Percentiles rank a stretch among this genome's conserved stretches.
phyloP scores from a whole-genome alignment of 768 basidiomycete genomes.

The Sarcomyxa edulis region DNA sequence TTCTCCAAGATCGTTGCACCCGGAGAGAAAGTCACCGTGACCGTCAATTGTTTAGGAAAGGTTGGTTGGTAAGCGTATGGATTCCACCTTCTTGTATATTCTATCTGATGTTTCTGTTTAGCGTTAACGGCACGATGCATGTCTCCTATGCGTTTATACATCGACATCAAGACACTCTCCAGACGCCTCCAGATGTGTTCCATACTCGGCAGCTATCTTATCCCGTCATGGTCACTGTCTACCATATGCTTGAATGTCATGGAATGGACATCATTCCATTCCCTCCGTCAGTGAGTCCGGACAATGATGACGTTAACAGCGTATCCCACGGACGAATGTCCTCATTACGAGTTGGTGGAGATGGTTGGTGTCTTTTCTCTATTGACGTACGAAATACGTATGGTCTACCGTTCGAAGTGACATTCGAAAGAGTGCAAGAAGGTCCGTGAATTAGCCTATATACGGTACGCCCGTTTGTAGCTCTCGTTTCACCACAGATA shows the following conservation, averaged over 20 bases:
- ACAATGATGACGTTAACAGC: conserved; percentile 15
- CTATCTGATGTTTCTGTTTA: conserved; percentile 24
- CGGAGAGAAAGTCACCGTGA: conserved; percentile 64
- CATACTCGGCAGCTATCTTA: conserved; percentile 85
- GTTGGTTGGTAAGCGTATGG: conserved; percentile 71
- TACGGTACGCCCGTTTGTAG: conserved; percentile 5
- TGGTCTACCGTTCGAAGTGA: conserved; percentile 86
- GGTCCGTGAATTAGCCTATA: conserved; percentile 31
- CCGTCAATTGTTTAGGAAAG: conserved; percentile 81
- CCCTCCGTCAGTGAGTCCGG: conserved; percentile 26
- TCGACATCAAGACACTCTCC: conserved; percentile 28
- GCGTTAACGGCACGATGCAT: conserved; percentile 73
- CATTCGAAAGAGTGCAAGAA: conserved; percentile 61
- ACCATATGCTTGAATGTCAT: conserved; percentile 88
- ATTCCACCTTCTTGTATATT: neutral
- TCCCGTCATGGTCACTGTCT: conserved; percentile 90
- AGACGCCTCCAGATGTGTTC: conserved; percentile 48
- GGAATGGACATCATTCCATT: conserved; percentile 79
- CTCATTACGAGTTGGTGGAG: conserved; percentile 38
- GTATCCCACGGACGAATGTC: conserved; percentile 16
- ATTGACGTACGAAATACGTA: conserved; percentile 92
- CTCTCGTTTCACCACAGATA: conserved; percentile 26
- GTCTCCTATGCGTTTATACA: conserved; percentile 77
- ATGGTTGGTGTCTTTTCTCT: conserved; percentile 82
- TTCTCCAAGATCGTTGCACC: conserved; percentile 52